Percentiles rank a stretch among this genome's conserved stretches.
Conservation (phyloP, 768 basidiomycete genomes). For the Boletus sensibilis region DNA sequence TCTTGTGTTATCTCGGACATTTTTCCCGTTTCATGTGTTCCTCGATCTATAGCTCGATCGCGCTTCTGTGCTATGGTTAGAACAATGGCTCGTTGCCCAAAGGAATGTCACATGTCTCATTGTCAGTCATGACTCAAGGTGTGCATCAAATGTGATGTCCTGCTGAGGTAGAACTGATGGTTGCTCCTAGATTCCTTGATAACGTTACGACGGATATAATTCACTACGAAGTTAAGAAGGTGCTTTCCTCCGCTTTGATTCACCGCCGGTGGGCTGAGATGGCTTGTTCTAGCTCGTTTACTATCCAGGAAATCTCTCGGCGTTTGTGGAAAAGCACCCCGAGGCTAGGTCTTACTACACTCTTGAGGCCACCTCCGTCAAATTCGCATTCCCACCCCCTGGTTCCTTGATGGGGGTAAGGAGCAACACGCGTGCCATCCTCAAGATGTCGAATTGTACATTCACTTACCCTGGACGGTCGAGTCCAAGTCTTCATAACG, state of each 20-base stretch:
- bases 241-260: conserved; percentile 24
- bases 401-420: conserved; percentile 97
- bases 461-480: conserved; percentile 89
- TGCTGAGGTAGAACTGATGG: conserved; percentile 8
- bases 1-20: conserved; percentile 15
- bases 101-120: conserved; percentile 87
- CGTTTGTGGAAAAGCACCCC: conserved; percentile 86
- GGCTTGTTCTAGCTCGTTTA: conserved; percentile 67
- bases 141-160: conserved; percentile 28
- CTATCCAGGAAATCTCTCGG: conserved; percentile 89
- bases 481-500: conserved; percentile 79
- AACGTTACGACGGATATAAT: conserved; percentile 95
- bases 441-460: conserved; percentile 89
- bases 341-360: conserved; percentile 97
- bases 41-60: conserved; percentile 61
- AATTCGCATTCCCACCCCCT: conserved; percentile 93
- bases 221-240: conserved; percentile 95
- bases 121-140: conserved; percentile 96
- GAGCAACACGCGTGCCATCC: conserved; percentile 92
- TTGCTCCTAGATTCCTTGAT: conserved; percentile 75
- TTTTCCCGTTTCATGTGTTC: conserved; percentile 15
- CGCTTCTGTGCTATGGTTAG: conserved; percentile 87
- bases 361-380: conserved; percentile 87
- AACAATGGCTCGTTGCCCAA: conserved; percentile 80
- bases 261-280: conserved; percentile 18